These are phyloP conservation scores for Holtermanniella nyarrowii DNA, from an alignment of 768 basidiomycete genomes.

Conservation along the genomic window DNA sequence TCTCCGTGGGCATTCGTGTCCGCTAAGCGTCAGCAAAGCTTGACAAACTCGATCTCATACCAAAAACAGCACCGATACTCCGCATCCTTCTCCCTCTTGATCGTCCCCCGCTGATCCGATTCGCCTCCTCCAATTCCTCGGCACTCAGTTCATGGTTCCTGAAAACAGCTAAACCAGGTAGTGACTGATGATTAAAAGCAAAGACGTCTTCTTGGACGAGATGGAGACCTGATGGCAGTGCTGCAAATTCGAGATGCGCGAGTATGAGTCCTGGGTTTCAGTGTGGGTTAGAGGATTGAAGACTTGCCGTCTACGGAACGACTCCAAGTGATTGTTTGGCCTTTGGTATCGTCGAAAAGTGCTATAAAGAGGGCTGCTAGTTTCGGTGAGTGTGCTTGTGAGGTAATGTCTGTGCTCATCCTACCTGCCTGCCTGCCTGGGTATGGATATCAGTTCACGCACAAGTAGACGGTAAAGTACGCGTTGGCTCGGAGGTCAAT, in stretches of 20 bases:
- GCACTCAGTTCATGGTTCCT: background rate
- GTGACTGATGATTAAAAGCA: background rate
- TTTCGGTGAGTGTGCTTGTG: background rate
- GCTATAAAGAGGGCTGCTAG: background rate
- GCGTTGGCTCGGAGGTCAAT: too few relatives aligned
- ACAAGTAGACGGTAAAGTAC: too few relatives aligned
- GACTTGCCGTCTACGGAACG: background rate
- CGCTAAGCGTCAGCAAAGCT: background rate
- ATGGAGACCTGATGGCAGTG: background rate
- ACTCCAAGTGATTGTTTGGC: background rate
- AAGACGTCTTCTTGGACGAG: background rate
- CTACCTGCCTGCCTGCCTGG: too few relatives aligned
- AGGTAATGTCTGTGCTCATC: too few relatives aligned
- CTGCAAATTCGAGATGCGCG: background rate
- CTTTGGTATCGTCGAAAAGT: background rate
- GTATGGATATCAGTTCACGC: too few relatives aligned
- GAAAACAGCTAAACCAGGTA: background rate
- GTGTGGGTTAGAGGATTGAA: background rate
- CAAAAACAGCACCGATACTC: background rate
- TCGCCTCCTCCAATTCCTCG: background rate
- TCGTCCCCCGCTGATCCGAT: background rate
- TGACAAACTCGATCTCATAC: background rate
- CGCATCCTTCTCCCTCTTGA: background rate
- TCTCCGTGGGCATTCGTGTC: background rate
- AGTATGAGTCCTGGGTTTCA: background rate